Conservation (phyloP, 1,284 basidiomycete species). For the Naganishia albida region DNA sequence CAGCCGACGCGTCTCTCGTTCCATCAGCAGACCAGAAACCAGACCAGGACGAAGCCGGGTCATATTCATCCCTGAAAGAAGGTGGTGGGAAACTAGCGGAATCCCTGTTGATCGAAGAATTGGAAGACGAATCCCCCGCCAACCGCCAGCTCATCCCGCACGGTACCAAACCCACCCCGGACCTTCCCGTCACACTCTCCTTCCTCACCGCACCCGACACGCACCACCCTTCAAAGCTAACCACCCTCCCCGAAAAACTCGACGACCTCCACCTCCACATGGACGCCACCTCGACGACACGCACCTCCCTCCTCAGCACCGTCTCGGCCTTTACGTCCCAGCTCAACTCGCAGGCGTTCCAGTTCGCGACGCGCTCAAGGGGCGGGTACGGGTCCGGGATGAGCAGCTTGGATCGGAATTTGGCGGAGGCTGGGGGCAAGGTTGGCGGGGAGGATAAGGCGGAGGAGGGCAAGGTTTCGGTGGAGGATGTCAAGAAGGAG, state of each 20-base stretch:
- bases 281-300: conserved; percentile 49
- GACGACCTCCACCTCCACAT: conserved; percentile 37
- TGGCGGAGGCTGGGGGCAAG: conserved; percentile 39
- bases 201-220: background rate
- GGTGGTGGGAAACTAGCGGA: conserved; percentile 6
- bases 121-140: conserved; percentile 9
- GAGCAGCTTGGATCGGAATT: conserved; percentile 41
- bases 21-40: background rate
- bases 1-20: background rate
- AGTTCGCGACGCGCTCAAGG: conserved; percentile 30
- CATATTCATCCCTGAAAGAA: conserved; percentile 9
- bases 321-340: conserved; percentile 48
- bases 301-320: conserved; percentile 49
- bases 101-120: conserved; percentile 31
- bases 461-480: conserved; percentile 42
- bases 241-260: conserved; percentile 34
- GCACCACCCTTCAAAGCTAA: conserved; percentile 30
- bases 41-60: conserved; percentile 9
- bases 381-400: conserved; percentile 36
- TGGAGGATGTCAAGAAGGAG: conserved; percentile 51
- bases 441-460: conserved; percentile 1
- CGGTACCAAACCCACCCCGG: background rate
- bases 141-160: conserved; percentile 2
- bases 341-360: conserved; percentile 43
- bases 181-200: conserved; percentile 9